phyloP scores from a whole-genome alignment of 495 filamentous ascomycete species.

The Recurvomyces mirabilis region DNA sequence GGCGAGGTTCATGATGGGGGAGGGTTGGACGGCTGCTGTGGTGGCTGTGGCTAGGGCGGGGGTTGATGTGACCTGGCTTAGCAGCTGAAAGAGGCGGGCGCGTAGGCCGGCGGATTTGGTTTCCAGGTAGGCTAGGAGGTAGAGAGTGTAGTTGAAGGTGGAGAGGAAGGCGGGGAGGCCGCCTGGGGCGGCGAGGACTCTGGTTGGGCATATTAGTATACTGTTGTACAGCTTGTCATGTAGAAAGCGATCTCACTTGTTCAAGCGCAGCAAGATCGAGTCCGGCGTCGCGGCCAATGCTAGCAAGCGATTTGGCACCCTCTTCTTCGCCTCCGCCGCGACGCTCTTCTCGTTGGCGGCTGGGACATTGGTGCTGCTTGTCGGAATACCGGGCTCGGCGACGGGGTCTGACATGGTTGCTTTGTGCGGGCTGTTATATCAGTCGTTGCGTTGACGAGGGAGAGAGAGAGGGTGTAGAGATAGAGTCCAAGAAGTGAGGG shows the following conservation, averaged over 20 bases:
- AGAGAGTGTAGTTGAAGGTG: conserved; percentile 32
- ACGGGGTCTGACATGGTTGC: conserved; percentile 19
- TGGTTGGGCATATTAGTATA: conserved; percentile 1
- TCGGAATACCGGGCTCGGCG: conserved; percentile 17
- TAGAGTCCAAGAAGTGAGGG: too few species aligned
- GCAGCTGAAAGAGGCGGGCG: conserved; percentile 16
- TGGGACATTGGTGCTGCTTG: conserved; percentile 8
- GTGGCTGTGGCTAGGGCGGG: conserved; percentile 6
- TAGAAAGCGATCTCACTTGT: conserved; percentile 22
- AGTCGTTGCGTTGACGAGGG: too few species aligned
- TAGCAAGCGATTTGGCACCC: conserved; percentile 8
- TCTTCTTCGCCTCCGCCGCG: conserved; percentile 13
- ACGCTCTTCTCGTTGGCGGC: conserved; percentile 13
- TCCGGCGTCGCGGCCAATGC: conserved; percentile 22
- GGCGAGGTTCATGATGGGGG: conserved; percentile 24
- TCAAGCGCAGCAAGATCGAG: conserved; percentile 25
- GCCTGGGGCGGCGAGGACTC: conserved; percentile 27
- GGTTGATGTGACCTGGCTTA: conserved; percentile 16
- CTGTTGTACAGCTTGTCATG: neutral
- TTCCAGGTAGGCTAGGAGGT: conserved; percentile 29
- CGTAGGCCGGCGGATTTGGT: conserved; percentile 19
- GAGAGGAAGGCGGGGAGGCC: conserved; percentile 30
- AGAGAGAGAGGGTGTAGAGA: too few species aligned
- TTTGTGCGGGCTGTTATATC: too few species aligned
- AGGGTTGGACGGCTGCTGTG: conserved; percentile 5